Base-by-base conservation (phyloP, 1,284 basidiomycete species). In the Boletus semigastroideus region DNA sequence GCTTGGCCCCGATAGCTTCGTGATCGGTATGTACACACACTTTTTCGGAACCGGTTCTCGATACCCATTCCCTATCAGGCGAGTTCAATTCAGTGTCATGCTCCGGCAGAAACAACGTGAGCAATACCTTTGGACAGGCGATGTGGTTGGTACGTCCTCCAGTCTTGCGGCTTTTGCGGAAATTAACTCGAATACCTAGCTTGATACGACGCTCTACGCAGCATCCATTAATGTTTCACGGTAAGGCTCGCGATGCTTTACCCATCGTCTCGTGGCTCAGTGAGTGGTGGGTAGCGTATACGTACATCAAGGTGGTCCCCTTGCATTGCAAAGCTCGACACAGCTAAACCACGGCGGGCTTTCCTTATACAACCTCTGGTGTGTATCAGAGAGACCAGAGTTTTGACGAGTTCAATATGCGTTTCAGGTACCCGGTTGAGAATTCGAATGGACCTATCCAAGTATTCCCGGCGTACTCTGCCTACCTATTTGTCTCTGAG, bases 41-140 rank as follows among this genome's bases (percentile, higher is more conserved):
- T 25, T 19, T 43, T 11, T 17, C 12, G 13, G 43, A 22, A 31
- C 12, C 11, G 31, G 30, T 16, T 13, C 34, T 37, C 12, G 4
- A 5, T 49, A 16, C 40, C 51, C 3, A 43, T 30, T 30, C 10
- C 3, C 22, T 31, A 14, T 5, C 22, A 78, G 78, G 78, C 7
- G 78, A 80, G 63, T 79, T 77, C 57, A 80, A 77, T 51, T 79
- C 77, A 1, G 76, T 80, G 10, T 78, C 77, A 9, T 80, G 78
- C 52, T 74, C 74, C 13, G 78, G 78, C 6, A 72, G 66, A 45
- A 67, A 74, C 50, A 72, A 41, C 6, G 43, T 44, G 31, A 44
- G 31, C 5, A 42, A 71, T 40, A 78, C 78, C 2, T 78, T 80
- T 51, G 78, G 78, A 34, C 78, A 80, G 55, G 75, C 77, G 5